Conservation (phyloP, 306 rosid species). For the Dryas drummondii region DNA sequence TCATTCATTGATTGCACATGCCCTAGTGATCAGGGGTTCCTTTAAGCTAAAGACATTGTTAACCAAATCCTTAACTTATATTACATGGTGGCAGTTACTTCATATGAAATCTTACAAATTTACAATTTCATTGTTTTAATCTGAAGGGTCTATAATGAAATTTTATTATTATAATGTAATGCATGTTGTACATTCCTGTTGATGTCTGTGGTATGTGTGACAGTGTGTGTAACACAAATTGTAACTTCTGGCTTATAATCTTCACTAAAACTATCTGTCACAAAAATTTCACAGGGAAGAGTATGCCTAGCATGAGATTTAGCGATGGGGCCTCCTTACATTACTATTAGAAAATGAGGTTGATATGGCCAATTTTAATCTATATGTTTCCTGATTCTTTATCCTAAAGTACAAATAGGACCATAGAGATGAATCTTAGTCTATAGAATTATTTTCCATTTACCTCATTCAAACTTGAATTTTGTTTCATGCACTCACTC, state of each 20-base stretch:
- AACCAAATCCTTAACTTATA: constrained; percentile 19
- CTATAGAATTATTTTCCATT: background rate
- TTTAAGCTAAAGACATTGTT: background rate
- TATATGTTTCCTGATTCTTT: background rate
- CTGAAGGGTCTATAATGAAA: background rate
- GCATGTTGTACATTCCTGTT: background rate
- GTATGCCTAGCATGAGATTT: background rate
- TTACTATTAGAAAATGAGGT: too few species aligned
- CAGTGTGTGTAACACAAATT: too few species aligned
- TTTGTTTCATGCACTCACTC: background rate
- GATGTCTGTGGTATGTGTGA: too few species aligned
- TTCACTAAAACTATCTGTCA: background rate
- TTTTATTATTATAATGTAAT: background rate
- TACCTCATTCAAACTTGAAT: background rate
- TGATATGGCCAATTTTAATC: too few species aligned
- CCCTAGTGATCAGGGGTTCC: background rate
- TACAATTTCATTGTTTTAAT: background rate
- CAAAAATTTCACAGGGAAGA: too few species aligned
- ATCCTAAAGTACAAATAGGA: background rate
- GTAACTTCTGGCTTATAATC: background rate
- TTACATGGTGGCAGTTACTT: background rate
- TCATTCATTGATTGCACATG: background rate
- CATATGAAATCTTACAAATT: background rate
- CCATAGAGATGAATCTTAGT: background rate
- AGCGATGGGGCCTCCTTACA: background rate